Evolutionary conservation across 2,329 filamentous ascomycete genomes (phyloP).

Genomic region (Xylariaceae sp.): DNA sequence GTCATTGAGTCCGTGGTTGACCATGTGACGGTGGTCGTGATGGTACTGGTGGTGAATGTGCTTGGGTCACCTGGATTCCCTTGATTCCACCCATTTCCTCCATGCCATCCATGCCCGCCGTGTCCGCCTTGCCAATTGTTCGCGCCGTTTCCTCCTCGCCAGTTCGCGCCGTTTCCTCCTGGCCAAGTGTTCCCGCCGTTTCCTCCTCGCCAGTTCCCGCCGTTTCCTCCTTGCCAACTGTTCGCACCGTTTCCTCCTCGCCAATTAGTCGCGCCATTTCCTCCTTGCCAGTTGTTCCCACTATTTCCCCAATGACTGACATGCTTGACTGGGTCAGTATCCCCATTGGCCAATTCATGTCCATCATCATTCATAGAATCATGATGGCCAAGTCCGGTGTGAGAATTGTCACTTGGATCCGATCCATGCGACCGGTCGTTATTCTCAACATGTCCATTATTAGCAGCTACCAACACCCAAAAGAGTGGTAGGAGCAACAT

Average conservation of each 20-base stretch:
- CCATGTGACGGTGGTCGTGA: neutral
- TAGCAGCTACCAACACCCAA: neutral
- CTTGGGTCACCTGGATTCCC: neutral
- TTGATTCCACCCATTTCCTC: neutral
- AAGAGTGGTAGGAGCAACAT: neutral
- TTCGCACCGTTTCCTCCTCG: no score
- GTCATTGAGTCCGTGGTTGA: neutral
- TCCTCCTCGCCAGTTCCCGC: neutral
- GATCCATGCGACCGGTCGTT: neutral
- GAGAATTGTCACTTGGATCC: neutral
- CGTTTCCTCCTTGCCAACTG: neutral
- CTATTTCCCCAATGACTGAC: neutral
- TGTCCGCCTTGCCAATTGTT: neutral
- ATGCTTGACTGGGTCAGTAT: no score
- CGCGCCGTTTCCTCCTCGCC: neutral
- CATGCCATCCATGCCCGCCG: neutral
- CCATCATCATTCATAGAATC: neutral
- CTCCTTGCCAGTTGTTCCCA: neutral
- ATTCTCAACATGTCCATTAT: neutral
- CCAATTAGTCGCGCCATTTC: neutral
- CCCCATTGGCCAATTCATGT: no score
- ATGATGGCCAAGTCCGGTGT: neutral
- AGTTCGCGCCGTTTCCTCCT: neutral
- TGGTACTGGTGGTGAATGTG: neutral
- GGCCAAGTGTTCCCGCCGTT: neutral